Conservation (phyloP, 1,139 yeast genomes). For the Hyphopichia pseudoburtonii region DNA sequence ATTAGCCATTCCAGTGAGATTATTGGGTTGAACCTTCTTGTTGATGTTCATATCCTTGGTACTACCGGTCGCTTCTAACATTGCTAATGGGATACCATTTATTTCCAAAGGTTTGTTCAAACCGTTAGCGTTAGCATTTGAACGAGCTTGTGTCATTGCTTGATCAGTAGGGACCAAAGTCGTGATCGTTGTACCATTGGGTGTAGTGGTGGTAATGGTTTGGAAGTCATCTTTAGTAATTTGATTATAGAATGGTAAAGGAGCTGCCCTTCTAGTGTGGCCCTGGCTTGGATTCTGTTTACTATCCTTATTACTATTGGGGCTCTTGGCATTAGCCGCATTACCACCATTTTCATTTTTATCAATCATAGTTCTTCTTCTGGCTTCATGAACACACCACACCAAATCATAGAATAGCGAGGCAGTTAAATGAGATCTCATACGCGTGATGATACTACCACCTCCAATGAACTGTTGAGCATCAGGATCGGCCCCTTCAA, state of each 20-base stretch:
- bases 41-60: constrained; percentile 29
- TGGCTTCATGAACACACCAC: constrained; percentile 94
- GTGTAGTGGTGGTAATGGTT: constrained; percentile 81
- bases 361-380: constrained; percentile 65
- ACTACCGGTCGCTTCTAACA: constrained; percentile 81
- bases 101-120: constrained; percentile 60
- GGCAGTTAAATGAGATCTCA: constrained; percentile 91
- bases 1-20: constrained; percentile 1
- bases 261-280: constrained; percentile 44
- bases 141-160: constrained; percentile 60
- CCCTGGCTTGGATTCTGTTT: constrained; percentile 9
- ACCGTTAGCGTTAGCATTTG: constrained; percentile 55
- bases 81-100: constrained; percentile 77
- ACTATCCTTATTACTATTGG: constrained; percentile 9
- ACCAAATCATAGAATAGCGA: constrained; percentile 89
- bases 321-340: too few relatives aligned
- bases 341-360: constrained; percentile 35
- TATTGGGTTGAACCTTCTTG: constrained; percentile 1
- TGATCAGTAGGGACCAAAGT: constrained; percentile 84
- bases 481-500: constrained; percentile 47
- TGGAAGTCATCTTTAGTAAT: constrained; percentile 90
- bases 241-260: constrained; percentile 90
- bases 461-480: constrained; percentile 12
- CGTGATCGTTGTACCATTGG: constrained; percentile 89
- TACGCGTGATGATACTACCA: constrained; percentile 73